phyloP scores from a whole-genome alignment of 2,329 filamentous ascomycete genomes.

The Penicillium sp. region DNA sequence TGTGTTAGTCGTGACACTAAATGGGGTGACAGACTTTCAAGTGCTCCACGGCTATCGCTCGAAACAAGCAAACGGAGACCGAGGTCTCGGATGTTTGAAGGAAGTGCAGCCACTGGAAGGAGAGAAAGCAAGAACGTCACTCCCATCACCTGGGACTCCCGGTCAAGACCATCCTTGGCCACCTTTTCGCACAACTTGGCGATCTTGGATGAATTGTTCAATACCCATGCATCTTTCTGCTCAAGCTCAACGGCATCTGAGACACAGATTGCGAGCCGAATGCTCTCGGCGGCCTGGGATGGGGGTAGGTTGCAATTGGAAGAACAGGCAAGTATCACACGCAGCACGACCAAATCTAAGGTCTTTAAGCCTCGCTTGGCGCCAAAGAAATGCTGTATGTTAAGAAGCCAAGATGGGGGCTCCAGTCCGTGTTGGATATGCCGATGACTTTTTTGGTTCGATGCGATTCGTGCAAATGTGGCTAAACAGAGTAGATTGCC shows the following conservation, averaged over 20 bases:
- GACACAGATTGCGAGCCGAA: constrained; percentile 37
- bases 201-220: constrained; percentile 32
- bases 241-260: constrained; percentile 32
- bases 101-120: constrained; percentile 21
- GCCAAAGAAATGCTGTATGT: constrained; percentile 40
- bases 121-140: constrained; percentile 31
- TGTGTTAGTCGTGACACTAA: constrained; percentile 32
- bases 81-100: constrained; percentile 26
- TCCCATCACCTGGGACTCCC: constrained; percentile 35
- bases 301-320: constrained; percentile 30
- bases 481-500: constrained; percentile 44
- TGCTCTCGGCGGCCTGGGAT: constrained; percentile 32
- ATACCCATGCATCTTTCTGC: constrained; percentile 36
- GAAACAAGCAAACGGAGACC: constrained; percentile 27
- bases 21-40: constrained; percentile 23
- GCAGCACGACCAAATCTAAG: constrained; percentile 41
- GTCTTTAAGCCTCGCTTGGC: constrained; percentile 40
- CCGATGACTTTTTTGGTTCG: constrained; percentile 8
- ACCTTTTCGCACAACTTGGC: constrained; percentile 41
- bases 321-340: constrained; percentile 42
- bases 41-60: constrained; percentile 18
- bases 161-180: constrained; percentile 26
- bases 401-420: constrained; percentile 32
- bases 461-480: constrained; percentile 37
- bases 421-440: constrained; percentile 17